Base-by-base conservation (phyloP, 257 asterid species). In the Ehretia macrophylla region DNA sequence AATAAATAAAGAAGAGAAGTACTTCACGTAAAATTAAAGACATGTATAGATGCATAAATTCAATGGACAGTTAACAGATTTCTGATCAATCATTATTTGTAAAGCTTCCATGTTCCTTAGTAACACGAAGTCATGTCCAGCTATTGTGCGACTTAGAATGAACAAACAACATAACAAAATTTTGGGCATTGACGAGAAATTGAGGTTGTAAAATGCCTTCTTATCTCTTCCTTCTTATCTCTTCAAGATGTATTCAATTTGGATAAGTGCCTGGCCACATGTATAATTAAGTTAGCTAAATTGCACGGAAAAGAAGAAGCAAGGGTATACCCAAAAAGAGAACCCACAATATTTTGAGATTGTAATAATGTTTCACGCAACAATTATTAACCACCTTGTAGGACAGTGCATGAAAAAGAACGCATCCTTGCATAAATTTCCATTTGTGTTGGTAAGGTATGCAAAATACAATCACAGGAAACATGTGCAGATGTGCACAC, bases 181-280 rank as follows among this genome's bases (percentile, higher is more conserved):
- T 42, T 14, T 42, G 2, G 47, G 47, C 47, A 42, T 42, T 10
- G 8, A 42, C 47, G 16, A 42, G 47, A 42, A 42, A 4, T 10
- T 2, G 47, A 42, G 16, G 47, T 2, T 42, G 16, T 42, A 42
- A 11, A 42, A 42, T 58, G 37, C 40, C 57, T 64, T 14, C 14
- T 42, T 14, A 42, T 42, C 8, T 42, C 44, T 75, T 71, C n/a
- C 57, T 64, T 14, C 14, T 42, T 14, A 42, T 42, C 8, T 42
- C 78, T 69, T 81, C 82, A 84, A 65, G 75, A 76, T 75, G 65
- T 51, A 69, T 59, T 67, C 84, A 42, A 87, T 76, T 73, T 87
- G 88, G 57, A 61, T 32, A 56, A 90, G 93, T 35, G 71, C 93
- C 95, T 90, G 86, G 40, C 22, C 40, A 54, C 20, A 40, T 11